phyloP scores from a whole-genome alignment of 148 eudicot species.

The Mesembryanthemum crystallinum region DNA sequence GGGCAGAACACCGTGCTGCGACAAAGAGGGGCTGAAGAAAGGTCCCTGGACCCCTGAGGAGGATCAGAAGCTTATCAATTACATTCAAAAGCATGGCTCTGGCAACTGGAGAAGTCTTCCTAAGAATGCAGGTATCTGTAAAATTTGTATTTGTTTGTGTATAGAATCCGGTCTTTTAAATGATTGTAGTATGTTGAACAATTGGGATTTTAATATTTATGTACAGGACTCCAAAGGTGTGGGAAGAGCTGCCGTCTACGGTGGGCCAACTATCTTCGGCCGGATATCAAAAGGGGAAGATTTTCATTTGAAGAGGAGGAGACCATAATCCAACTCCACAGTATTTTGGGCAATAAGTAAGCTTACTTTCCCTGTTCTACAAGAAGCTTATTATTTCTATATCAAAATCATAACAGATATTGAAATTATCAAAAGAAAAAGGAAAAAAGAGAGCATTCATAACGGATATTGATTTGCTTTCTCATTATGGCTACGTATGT shows the following conservation, averaged over 20 bases:
- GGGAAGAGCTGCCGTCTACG: conserved; percentile 95
- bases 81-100: conserved; percentile 74
- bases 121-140: conserved; percentile 73
- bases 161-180: not conserved
- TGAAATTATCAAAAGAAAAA: not conserved
- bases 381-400: not conserved
- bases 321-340: conserved; percentile 82
- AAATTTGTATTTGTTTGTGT: not conserved
- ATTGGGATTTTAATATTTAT: not conserved
- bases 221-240: conserved; percentile 79
- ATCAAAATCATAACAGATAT: not conserved
- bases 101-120: conserved; percentile 98
- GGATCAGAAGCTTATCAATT: conserved; percentile 74
- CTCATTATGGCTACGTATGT: not conserved
- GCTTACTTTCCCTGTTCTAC: conserved; percentile 16
- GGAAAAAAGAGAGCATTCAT: not conserved
- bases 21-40: conserved; percentile 79
- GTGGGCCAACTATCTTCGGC: conserved; percentile 93
- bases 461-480: not conserved
- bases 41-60: conserved; percentile 99
- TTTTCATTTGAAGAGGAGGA: conserved; percentile 93
- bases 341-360: conserved; percentile 92
- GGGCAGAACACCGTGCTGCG: conserved; percentile 98
- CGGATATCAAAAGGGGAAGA: conserved; percentile 90
- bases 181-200: not conserved